phyloP scores from a whole-genome alignment of 192 early-diverging fungal species.

The Entrophospora sp. region DNA sequence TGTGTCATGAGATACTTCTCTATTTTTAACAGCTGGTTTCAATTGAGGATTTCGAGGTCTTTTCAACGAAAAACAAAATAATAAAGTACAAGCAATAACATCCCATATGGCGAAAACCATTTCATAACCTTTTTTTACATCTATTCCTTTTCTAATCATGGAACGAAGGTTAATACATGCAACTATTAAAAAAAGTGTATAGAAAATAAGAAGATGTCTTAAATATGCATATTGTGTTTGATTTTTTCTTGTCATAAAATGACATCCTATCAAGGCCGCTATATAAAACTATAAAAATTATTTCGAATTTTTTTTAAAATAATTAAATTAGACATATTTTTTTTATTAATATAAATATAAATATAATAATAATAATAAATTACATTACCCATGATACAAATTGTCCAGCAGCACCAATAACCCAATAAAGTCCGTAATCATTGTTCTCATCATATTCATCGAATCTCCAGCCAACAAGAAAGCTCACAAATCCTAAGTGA shows the following conservation, averaged over 20 bases:
- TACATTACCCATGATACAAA: constrained; percentile 22
- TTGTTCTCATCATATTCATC: constrained; percentile 20
- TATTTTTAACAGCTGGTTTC: not conserved
- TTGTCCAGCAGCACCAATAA: constrained; percentile 17
- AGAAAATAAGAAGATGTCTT: constrained; percentile 8
- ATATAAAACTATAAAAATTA: constrained; percentile 20
- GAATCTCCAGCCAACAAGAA: constrained; percentile 14
- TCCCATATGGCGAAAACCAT: constrained; percentile 14
- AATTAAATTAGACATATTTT: not conserved
- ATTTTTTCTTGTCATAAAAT: constrained; percentile 21
- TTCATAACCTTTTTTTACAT: not conserved
- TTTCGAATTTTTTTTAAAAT: not conserved
- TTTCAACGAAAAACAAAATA: constrained; percentile 11
- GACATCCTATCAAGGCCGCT: constrained; percentile 14
- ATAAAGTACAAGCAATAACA: constrained; percentile 1
- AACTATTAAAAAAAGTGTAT: constrained; percentile 2
- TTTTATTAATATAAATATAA: not conserved
- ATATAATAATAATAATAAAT: not conserved
- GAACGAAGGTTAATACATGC: constrained; percentile 18
- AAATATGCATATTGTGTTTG: constrained; percentile 16
- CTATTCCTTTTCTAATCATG: not conserved
- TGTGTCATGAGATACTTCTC: constrained; percentile 23
- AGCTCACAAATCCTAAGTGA: constrained; percentile 17
- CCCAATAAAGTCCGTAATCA: constrained; percentile 16
- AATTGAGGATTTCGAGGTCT: constrained; percentile 20